Evolutionary conservation across 345 rosid genomes (phyloP), one percentile per base, ranked within the genome.

Genomic region (Reutealis trisperma): DNA sequence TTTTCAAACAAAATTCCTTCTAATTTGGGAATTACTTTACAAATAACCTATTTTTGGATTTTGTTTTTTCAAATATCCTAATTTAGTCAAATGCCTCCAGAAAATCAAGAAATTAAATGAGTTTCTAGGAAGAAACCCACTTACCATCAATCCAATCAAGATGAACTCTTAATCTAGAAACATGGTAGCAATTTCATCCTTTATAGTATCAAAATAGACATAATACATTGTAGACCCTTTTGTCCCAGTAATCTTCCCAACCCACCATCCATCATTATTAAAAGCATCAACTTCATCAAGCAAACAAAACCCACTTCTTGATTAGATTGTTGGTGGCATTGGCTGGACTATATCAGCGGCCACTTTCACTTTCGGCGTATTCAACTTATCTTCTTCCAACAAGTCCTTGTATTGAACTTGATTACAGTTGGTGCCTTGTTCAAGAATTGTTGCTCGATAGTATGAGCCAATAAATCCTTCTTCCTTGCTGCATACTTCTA

Each of bases 221-320:
- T 67, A 27, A 27, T 27, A 21, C 69, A 11, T 84, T 18, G 0
- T 8, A 1, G 45, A 9, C n/a, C 77, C 80, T 49, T 10, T 73
- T 49, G 5, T 37, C 3, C 66, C 86, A 12, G 63, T 74, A 42
- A 82, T 49, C 62, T 24, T 57, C 62, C 87, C 86, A 10, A 65
- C 64, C 86, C 88, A 79, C 88, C 87, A 86, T 3, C 81, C 87
- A 18, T 84, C 85, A 15, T 77, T 75, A 72, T 60, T 79, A 41
- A 70, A 65, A 61, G 72, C 84, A 65, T 86, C 88, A 9, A 83
- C 82, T 47, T 22, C 41, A 0, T 79, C 83, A 3, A 45, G 15
- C 67, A 4, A 6, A 1, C 18, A 0, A 44, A 86, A 83, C 55
- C 14, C 21, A 5, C 22, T 45, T 5, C 24, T 15, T 19, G 32